Base-by-base conservation (phyloP, 257 asterid genomes). In the Verbena officinalis region DNA sequence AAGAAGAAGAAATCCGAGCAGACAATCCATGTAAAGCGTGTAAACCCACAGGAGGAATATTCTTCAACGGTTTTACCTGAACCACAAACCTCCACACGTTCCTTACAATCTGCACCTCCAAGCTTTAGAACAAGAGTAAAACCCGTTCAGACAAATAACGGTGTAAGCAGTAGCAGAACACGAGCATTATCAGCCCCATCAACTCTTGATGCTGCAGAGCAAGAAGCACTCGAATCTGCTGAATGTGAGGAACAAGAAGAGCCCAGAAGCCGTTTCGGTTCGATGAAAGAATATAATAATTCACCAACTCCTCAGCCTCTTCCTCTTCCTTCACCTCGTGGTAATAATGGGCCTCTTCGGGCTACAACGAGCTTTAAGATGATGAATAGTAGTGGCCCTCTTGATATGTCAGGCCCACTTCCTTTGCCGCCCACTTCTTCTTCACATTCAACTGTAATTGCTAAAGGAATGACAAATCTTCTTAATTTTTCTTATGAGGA, bases 61-160 rank as follows among this genome's bases (percentile, higher is more conserved):
- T 86, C 87, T 43, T 93, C 95, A 15, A 81, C 95, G 8, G 78
- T 75, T 5, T 73, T 91, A 69, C 98, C 98, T 24, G 96, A 81
- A 81, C 98, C 98, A 13, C 86, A 66, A 74, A 59, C 39, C 45
- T 79, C 24, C 3, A 78, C 86, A 3, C 95, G 89, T 54, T 73
- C 88, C 2, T 66, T 90, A 67, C 97, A 79, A 53, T 91, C 98
- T 11, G 98, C 98, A 8, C 98, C 98, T 4, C 84, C 98, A n/a
- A 91, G 98, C 81, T 91, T 91, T 68, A 79, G 83, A 65, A 83
- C 77, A 19, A 69, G 97, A 68, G 92, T 64, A 21, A 81, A 90
- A 71, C 86, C 89, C 19, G 65, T 72, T 14, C 86, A 74, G 34
- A 55, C 84, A 15, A 75, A 55, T 64, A 66, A 45, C 27, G 69